Base-by-base conservation (phyloP, 495 filamentous ascomycete genomes). In the Barbatosphaeria neglecta region DNA sequence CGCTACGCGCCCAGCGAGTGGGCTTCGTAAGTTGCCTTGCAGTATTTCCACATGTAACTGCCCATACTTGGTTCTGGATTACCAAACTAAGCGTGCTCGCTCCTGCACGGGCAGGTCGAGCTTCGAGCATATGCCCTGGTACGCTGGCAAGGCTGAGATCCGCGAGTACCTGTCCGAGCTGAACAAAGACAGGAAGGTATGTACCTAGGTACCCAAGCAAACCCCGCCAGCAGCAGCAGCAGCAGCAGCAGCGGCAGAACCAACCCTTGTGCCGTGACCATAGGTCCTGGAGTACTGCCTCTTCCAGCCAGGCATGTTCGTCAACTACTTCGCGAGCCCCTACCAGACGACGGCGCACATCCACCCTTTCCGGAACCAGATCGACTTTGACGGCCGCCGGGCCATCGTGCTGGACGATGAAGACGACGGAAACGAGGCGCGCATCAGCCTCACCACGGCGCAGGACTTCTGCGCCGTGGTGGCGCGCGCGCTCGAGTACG, bases 231-330 rank as follows among this genome's bases (percentile, higher is more conserved):
- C n/a, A n/a, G n/a, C n/a, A n/a, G n/a, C n/a, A n/a, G n/a, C n/a
- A n/a, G n/a, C n/a, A n/a, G n/a, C n/a, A n/a, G n/a, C n/a, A n/a
- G n/a, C n/a, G n/a, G n/a, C n/a, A n/a, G n/a, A n/a, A n/a, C n/a
- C n/a, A n/a, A n/a, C n/a, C n/a, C n/a, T n/a, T n/a, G n/a, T n/a
- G n/a, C n/a, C n/a, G 0, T 37, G 11, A 6, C 10, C 43, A 16
- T 39, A 77, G 75, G 62, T 77, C 33, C 68, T 82, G 22, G 73
- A 80, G 47, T 83, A 82, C 55, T 65, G 57, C 3, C 57, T 80
- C 2, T 81, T 82, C 50, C 72, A 77, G 31, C 70, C 72, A 0
- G 80, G 77, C 3, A 17, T 75, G 1, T 75, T 81, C 55, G 22
- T 72, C 0, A 56, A 81, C 53, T 81, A 80, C 50, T 49, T 80